Evolutionary conservation across 1,284 basidiomycete genomes (phyloP), one percentile per base, ranked within the genome.

Genomic region (Tilletiopsis washingtonensis): DNA sequence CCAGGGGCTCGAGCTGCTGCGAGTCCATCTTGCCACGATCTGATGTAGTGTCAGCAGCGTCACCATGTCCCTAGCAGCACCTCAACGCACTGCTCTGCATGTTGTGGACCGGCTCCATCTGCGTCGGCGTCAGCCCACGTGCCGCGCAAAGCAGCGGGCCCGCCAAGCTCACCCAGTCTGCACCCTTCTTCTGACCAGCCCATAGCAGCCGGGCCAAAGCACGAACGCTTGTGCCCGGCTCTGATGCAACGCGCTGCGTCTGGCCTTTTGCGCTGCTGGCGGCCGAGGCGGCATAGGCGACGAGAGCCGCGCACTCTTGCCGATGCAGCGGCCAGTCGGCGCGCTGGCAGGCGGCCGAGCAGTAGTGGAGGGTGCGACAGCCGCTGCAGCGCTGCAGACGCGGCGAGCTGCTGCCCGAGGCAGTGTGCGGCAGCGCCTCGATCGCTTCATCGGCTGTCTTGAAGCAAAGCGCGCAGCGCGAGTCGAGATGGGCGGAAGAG

Each of bases 1-100:
- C 0, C 86, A 76, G 52, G 82, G 87, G 38, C 79, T 82, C 19
- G 86, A 81, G 9, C 86, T 72, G 1, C 82, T 80, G 57, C 87
- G 76, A 59, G 83, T 80, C 0, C 83, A 80, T 51, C 84, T 80
- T 3, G 80, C 41, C 78, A 75, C n/a, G 82, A 20, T 52, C 50
- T 11, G 23, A 23, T 11, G 15, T 21, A 4, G 12, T 7, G 38
- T 15, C 14, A 20, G 20, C 15, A 20, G 20, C 15, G 38, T 2
- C 9, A 20, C 14, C 15, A 5, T 40, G n/a, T 6, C 43, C 48
- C 5, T 42, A 9, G 11, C 20, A 37, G 17, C 14, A 17, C 40
- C 17, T 12, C 5, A 3, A 40, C 38, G n/a, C 38, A 14, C 39
- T 40, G 43, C 11, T n/a, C 17, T 29, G 7, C n/a, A 32, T 41